Evolutionary conservation across 148 eudicot genomes (phyloP), one percentile per base, ranked within the genome.

Genomic region (Pharnaceum exiguum): DNA sequence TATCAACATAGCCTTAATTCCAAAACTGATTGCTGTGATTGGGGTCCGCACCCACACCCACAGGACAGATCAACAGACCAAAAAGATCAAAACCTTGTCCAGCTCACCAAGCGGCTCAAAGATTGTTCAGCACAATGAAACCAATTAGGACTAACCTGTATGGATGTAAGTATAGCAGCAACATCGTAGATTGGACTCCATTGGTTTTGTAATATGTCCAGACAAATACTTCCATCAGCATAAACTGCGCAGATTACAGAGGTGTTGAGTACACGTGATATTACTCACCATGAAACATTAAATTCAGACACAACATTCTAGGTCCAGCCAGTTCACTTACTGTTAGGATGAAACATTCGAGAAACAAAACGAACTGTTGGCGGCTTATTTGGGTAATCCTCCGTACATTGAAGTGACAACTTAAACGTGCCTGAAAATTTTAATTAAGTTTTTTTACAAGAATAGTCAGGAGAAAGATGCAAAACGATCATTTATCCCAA

Each of bases 111-210:
- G 17, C 8, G 22, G 25, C 37, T 8, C 16, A 17, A 12, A 29
- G 36, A 5, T 25, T 3, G 10, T 16, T 38, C 37, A 50, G 2
- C 12, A 39, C 43, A 33, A 18, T 48, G 28, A 60, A 4, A 28
- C 50, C 29, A 57, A 28, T 5, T 16, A 53, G 19, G 22, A 21
- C 63, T 22, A 54, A 81, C 86, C 82, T 81, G 86, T 62, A 81
- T 77, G 27, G 86, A 81, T 31, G 86, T 81, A 28, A 81, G 80
- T 46, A 81, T 81, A 66, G 86, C 86, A 13, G 86, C 86, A 7
- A 77, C 86, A 69, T 81, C 86, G 66, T 81, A 81, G 27, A 81
- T 81, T 1, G 86, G 86, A 70, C 86, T 81, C 86, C 86, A 81
- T 51, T 81, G 86, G 57, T 81, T 81, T 73, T 81, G 86, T 35